Conservation (phyloP, 495 filamentous ascomycete species). For the Penicillium paxilli region DNA sequence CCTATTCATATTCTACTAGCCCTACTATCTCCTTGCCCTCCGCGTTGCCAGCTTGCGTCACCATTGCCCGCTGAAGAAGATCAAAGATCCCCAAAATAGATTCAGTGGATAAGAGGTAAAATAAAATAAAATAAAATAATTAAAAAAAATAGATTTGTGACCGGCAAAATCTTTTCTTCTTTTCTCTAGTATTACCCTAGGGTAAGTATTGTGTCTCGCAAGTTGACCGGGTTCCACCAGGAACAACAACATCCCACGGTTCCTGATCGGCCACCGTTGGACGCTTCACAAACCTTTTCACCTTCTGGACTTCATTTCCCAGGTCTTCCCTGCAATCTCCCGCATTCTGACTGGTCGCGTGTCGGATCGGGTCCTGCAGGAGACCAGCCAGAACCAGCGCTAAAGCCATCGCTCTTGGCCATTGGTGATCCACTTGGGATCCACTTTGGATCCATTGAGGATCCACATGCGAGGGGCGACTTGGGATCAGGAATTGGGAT, state of each 20-base stretch:
- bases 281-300: no score
- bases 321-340: no score
- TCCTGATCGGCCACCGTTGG: background rate
- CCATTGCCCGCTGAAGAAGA: constrained; percentile 14
- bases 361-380: background rate
- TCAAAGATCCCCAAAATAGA: no score
- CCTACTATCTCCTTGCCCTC: no score
- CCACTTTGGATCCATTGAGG: background rate
- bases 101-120: background rate
- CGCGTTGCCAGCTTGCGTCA: constrained; percentile 18
- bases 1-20: no score
- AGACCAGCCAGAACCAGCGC: background rate
- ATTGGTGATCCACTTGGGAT: background rate
- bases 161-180: no score
- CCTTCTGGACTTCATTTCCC: no score
- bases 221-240: background rate
- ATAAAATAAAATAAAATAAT: background rate
- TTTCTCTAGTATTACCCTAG: no score
- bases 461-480: background rate
- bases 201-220: background rate
- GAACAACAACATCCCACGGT: background rate
- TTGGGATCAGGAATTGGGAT: background rate
- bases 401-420: background rate
- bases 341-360: background rate
- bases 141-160: background rate